phyloP scores from a whole-genome alignment of 208 protist genomes.

The Naegleria gruberi region DNA sequence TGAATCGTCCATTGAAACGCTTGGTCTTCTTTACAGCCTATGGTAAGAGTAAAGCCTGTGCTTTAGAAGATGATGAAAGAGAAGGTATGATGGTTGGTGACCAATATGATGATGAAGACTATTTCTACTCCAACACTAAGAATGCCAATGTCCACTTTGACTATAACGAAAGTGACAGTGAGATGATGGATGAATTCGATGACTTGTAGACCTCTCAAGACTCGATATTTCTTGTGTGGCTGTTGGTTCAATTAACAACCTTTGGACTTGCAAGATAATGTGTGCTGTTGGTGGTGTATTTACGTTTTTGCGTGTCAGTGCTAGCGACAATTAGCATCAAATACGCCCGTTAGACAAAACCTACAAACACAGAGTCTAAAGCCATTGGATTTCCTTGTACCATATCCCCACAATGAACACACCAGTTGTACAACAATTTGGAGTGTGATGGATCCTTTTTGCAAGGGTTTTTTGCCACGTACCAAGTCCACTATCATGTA shows the following conservation, averaged over 20 bases:
- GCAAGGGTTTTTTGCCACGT: too few species aligned
- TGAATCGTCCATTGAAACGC: background rate
- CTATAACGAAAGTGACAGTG: background rate
- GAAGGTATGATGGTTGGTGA: conserved; percentile 2
- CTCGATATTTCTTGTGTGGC: background rate
- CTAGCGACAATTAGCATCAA: too few species aligned
- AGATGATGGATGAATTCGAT: background rate
- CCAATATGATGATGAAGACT: background rate
- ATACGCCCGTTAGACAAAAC: background rate
- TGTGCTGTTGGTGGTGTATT: too few species aligned
- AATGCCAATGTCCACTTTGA: background rate
- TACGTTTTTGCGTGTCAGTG: too few species aligned
- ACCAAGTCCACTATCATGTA: too few species aligned
- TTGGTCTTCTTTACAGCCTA: conserved; percentile 6
- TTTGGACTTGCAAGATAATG: too few species aligned
- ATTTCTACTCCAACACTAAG: background rate
- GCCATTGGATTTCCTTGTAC: background rate
- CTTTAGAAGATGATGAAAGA: background rate
- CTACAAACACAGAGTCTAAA: background rate
- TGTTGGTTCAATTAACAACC: too few species aligned
- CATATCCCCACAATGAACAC: too few species aligned
- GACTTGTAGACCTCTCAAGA: background rate
- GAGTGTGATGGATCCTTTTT: too few species aligned
- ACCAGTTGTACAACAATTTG: too few species aligned
- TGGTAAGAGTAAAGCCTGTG: background rate